phyloP scores from a whole-genome alignment of 2,329 filamentous ascomycete genomes.

The Pseudocercospora macadamiae region DNA sequence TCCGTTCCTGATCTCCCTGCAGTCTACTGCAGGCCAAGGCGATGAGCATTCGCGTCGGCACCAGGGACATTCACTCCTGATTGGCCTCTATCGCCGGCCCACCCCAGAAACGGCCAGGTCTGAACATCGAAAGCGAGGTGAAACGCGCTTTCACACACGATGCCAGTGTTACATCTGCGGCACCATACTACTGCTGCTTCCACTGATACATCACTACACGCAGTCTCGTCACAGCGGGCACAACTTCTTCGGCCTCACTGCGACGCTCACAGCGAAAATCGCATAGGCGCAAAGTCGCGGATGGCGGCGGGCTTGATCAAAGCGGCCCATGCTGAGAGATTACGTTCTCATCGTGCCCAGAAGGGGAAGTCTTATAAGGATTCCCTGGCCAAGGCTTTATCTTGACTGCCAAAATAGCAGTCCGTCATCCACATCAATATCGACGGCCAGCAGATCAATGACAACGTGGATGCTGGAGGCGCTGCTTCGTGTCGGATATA shows the following conservation, averaged over 20 bases:
- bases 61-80: neutral
- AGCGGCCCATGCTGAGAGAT: neutral
- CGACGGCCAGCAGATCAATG: neutral
- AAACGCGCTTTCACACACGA: neutral
- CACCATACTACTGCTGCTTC: constrained; percentile 51
- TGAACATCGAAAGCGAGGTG: neutral
- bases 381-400: neutral
- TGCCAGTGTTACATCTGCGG: neutral
- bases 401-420: neutral
- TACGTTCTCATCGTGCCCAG: neutral
- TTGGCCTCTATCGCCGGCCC: neutral
- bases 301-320: neutral
- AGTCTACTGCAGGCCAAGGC: neutral
- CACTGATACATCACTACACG: constrained; percentile 42
- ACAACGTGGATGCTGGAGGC: neutral
- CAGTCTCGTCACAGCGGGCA: neutral
- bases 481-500: neutral
- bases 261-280: neutral
- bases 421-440: neutral
- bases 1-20: neutral
- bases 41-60: neutral
- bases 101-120: neutral
- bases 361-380: neutral
- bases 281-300: neutral
- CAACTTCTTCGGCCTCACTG: neutral